Evolutionary conservation across 768 basidiomycete genomes (phyloP), one percentile per base, ranked within the genome.

Genomic region (Tricholoma flavovirens): DNA sequence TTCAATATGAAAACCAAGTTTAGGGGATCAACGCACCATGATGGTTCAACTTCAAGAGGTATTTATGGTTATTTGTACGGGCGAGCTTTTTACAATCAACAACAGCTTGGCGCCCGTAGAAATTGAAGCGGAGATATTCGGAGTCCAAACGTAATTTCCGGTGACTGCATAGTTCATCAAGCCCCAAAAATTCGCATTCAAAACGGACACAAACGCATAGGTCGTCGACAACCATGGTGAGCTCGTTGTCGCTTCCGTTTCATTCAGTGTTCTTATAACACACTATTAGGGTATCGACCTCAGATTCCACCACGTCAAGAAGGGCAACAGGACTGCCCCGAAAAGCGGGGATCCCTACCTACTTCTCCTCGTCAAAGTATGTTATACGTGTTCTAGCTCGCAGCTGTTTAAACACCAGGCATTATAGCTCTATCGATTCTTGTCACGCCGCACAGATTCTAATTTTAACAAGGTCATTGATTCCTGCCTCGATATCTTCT

Each of bases 331-430:
- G 62, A 89, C 90, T 64, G 92, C 92, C 60, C 97, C 97, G 73
- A 92, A 91, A 82, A 96, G 93, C 74, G 93, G 98, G 89, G 97
- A 99, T 76, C 96, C 96, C 15, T 98, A 99, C 80, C 84, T 99
- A 66, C 86, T 97, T 67, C 83, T 98, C 67, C 87, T 99, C 60
- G 97, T 98, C 76, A 98, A 98, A 86, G 95, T 95, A 69, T 58
- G 75, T 67, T 40, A 26, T 26, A 26, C 24, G 5, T 43, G 53
- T 4, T 11, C 12, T 24, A 15, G 17, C 49, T 35, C 19, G 0
- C 0, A 15, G 43, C 10, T 53, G 19, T 5, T 10, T 43, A 19
- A 53, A 19, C 36, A 24, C 11, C 19, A 42, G 19, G 26, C 7
- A 19, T 30, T 53, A 7, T 22, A 99, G 96, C 86, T 98, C 62